Evolutionary conservation across 345 rosid species (phyloP).

Genomic region (Leavenworthia alabamica): DNA sequence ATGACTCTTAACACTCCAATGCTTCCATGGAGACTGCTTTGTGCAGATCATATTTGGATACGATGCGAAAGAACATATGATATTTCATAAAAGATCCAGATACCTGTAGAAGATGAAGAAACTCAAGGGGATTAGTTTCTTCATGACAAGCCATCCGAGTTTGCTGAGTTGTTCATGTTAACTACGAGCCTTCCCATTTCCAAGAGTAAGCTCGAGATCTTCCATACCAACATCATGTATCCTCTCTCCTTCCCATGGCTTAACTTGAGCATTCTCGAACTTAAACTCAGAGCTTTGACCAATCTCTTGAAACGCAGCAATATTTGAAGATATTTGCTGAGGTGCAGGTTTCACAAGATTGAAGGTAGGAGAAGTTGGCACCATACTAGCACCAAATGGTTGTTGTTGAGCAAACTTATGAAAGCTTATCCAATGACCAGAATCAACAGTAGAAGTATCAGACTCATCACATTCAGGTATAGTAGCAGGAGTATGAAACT

Average conservation of each 20-base stretch:
- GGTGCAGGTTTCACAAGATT: conserved; percentile 64
- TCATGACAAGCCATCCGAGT: not conserved
- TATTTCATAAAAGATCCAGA: conserved; percentile 3
- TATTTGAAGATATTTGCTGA: conserved; percentile 34
- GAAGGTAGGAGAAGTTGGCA: conserved; percentile 86
- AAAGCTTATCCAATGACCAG: conserved; percentile 93
- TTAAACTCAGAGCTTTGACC: conserved; percentile 68
- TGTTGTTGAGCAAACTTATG: conserved; percentile 57
- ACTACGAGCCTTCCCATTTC: conserved; percentile 59
- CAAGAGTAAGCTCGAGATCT: conserved; percentile 95
- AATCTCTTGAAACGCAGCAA: conserved; percentile 42
- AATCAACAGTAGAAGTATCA: conserved; percentile 84
- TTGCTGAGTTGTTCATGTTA: conserved; percentile 16
- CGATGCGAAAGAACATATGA: conserved; percentile 12
- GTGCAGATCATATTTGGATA: conserved; percentile 12
- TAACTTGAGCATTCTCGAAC: conserved; percentile 69
- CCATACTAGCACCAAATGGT: conserved; percentile 33
- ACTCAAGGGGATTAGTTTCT: not conserved
- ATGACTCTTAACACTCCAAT: not conserved
- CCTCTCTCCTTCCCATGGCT: conserved; percentile 99
- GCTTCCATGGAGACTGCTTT: conserved; percentile 28
- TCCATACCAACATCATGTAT: conserved; percentile 92
- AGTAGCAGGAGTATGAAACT: conserved; percentile 70
- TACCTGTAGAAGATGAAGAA: conserved; percentile 12
- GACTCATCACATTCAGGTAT: conserved; percentile 96